These are phyloP conservation scores for Acrocalymma vagum DNA, from an alignment of 2,329 filamentous ascomycete species.

Conservation along the genomic window DNA sequence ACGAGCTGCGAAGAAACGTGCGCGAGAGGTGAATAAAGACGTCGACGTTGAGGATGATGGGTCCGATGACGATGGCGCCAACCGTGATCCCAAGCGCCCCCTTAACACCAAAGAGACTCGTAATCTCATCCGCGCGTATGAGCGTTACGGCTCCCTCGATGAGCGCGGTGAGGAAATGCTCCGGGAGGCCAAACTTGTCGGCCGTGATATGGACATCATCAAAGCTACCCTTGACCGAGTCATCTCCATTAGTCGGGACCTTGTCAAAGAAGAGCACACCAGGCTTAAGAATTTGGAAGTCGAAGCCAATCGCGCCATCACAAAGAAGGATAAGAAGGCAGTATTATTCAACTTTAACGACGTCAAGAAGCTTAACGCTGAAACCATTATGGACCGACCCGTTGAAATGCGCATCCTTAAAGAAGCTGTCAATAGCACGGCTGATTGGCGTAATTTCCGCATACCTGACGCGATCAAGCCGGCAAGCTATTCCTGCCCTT, in stretches of 20 bases:
- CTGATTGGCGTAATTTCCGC: slow-evolving; percentile 82
- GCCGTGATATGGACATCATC: slow-evolving; percentile 83
- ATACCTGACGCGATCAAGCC: slow-evolving; percentile 91
- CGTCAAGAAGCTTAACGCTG: slow-evolving; percentile 93
- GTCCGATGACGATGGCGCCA: slow-evolving; percentile 58
- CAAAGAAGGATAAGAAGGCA: slow-evolving; percentile 98
- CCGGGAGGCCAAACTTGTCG: slow-evolving; percentile 82
- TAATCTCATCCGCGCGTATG: slow-evolving; percentile 88
- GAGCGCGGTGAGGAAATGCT: slow-evolving; percentile 89
- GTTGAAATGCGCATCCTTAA: slow-evolving; percentile 86
- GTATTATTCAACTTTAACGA: slow-evolving; percentile 94
- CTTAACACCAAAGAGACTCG: slow-evolving; percentile 92
- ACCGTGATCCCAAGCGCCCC: slow-evolving; percentile 83
- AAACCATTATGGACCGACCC: slow-evolving; percentile 91
- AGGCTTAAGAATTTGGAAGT: slow-evolving; percentile 71
- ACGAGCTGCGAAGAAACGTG: slow-evolving; percentile 74
- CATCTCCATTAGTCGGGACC: slow-evolving; percentile 72
- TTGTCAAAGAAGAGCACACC: slow-evolving; percentile 77
- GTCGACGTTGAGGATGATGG: slow-evolving; percentile 68
- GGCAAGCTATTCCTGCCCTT: slow-evolving; percentile 88
- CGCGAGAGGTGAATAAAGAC: slow-evolving; percentile 70
- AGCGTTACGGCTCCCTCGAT: slow-evolving; percentile 89
- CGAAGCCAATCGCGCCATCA: slow-evolving; percentile 78
- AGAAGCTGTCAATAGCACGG: slow-evolving; percentile 69
- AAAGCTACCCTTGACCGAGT: slow-evolving; percentile 80